Base-by-base conservation (phyloP, 257 asterid species). In the Solanum etuberosum region DNA sequence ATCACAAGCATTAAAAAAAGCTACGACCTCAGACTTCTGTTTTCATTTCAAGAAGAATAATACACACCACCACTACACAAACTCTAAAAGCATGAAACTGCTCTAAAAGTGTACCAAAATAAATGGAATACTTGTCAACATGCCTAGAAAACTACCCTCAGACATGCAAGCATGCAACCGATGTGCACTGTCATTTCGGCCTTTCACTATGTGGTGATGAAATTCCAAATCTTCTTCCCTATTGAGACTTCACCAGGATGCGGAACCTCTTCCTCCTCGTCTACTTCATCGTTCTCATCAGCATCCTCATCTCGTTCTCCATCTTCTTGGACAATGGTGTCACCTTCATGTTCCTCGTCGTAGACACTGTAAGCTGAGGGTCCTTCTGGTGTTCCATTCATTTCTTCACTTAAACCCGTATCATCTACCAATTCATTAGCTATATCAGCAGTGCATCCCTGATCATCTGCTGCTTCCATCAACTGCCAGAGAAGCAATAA, bases 211-310 rank as follows among this genome's bases (percentile, higher is more conserved):
- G 98, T 96, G 61, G 97, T 95, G 88, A 97, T 94, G 87, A 97
- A 96, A 74, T 91, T 97, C 99, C 99, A 96, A 32, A 97, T 89
- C 93, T 97, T 97, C 95, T 93, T 97, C 83, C 99, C 98, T 4
- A 97, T 88, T 48, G 99, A 97, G 73, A n/a, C 95, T 92, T 97
- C 92, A 68, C 99, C 99, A 2, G 98, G 99, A 88, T 95, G 98
- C 29, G 86, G 89, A 86, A 91, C 98, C 20, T 93, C 94, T 9
- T 89, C 97, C n/a, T 93, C 97, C 8, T 88, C 86, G 4, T 88
- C 91, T 10, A 85, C 92, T 5, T 18, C 84, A 82, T 87, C 89
- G 80, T 90, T 93, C 16, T 89, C 91, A 71, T 84, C 83, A 6
- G 29, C 84, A 25, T 80, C 65, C 40, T 80, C 85, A 43, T 80